Evolutionary conservation across 208 protist genomes (phyloP), one percentile per base, ranked within the genome.

Genomic region (Leishmania lainsoni): DNA sequence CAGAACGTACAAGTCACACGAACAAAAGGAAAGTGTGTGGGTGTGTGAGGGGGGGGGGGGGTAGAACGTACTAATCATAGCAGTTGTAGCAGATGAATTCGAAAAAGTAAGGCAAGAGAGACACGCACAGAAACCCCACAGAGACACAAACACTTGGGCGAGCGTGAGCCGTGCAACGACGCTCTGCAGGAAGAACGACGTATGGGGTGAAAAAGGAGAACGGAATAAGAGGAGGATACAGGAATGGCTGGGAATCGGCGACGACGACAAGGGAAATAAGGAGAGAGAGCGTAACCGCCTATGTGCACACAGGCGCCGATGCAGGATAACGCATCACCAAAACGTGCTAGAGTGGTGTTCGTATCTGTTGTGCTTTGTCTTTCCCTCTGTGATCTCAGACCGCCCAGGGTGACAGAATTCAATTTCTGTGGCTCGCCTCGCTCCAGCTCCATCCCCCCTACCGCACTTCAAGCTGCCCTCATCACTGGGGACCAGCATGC

Each of bases 71-170:
- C 6, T 51, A 5, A 51, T 8, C 35, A 39, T 39, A 51, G 66
- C 66, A 71, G 66, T 2, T 6, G 35, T 71, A 71, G 66, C 35
- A 71, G 66, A 71, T 48, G 22, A 48, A 70, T 71, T 22, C 14
- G 65, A 39, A 86, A 22, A 79, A 78, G 74, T 51, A 81, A 76
- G n/a, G 26, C 54, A 52, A 32, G 63, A 58, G 29, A 14, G 76
- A 45, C 20, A 35, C 29, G n/a, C 63, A 45, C n/a, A 17, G 8
- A 5, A 12, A n/a, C 2, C 61, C 22, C 26, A 26, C n/a, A 26
- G 32, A 12, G 5, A 49, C 1, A 26, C 17, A n/a, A 5, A 71
- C 12, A 26, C 4, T 45, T 26, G 66, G 16, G 3, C 32, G 42
- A 3, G 16, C 16, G 39, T 69, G 63, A 2, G 39, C 39, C 66